Evolutionary conservation across 2,329 filamentous ascomycete species (phyloP), one percentile per base, ranked within the genome.

Genomic region (Domatiomyces globalis): DNA sequence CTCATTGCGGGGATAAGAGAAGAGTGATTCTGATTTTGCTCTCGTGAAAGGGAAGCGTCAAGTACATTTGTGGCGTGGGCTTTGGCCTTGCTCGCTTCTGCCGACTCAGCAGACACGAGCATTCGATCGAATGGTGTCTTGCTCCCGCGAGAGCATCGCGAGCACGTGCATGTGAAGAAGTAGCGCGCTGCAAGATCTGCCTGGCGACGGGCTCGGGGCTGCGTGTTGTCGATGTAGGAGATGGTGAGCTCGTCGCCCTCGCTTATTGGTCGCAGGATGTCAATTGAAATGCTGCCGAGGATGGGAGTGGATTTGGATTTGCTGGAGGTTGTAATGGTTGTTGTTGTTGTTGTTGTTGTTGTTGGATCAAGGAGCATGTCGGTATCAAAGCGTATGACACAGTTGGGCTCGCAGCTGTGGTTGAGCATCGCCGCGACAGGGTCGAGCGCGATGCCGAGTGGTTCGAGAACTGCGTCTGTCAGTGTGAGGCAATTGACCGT

Each of bases 331-430:
- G n/a, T n/a, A n/a, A n/a, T n/a, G n/a, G n/a, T n/a, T n/a, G n/a
- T n/a, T n/a, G n/a, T n/a, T n/a, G n/a, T n/a, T n/a, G n/a, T n/a
- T n/a, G n/a, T n/a, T n/a, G n/a, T n/a, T n/a, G n/a, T n/a, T 1
- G 47, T 39, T 10, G 10, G 33, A 39, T 33, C 8, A 39, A 15
- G 9, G 10, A 15, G 9, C 33, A 39, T 5, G 22, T 25, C 12
- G 2, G 76, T 72, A 52, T 81, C 76, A 65, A 81, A 80, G 10
- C 76, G 69, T 17, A 80, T 70, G 27, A 72, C 71, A 2, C 75
- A 72, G 56, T 83, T 83, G 2, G 77, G 77, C 20, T 74, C 69
- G 60, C 80, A 83, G 15, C 76, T 80, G 61, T 84, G 80, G 55
- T 83, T 83, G 44, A 79, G 69, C 15, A 73, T 65, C 25, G 75